Conservation (phyloP, 352 stramenopile genomes). For the Phytophthora ramorum region DNA sequence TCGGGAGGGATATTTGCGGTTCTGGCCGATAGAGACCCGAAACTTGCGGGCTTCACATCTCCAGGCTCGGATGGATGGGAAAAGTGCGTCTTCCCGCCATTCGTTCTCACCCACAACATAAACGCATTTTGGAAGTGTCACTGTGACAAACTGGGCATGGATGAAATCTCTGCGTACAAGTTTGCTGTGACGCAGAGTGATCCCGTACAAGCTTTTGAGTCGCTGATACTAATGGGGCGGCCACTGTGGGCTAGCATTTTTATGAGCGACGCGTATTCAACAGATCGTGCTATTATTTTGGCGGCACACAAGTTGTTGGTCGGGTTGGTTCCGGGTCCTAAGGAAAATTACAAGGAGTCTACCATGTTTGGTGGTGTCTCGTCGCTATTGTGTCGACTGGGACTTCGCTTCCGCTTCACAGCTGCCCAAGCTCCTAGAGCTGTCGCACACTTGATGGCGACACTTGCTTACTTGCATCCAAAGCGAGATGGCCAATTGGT, state of each 20-base stretch:
- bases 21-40: not conserved
- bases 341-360: not conserved
- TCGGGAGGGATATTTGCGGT: not conserved
- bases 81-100: not conserved
- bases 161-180: not conserved
- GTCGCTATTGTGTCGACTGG: slow-evolving; percentile 1
- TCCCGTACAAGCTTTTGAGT: not conserved
- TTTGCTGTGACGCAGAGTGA: not conserved
- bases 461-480: not conserved
- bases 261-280: too few relatives aligned
- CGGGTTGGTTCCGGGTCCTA: not conserved
- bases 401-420: not conserved
- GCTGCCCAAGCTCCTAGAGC: not conserved
- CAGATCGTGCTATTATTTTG: too few relatives aligned
- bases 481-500: not conserved
- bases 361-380: slow-evolving; percentile 5
- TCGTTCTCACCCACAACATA: slow-evolving; percentile 1
- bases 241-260: not conserved
- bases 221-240: not conserved
- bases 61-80: not conserved
- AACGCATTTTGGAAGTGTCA: not conserved
- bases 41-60: not conserved
- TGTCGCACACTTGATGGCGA: not conserved
- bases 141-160: not conserved
- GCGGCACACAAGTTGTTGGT: not conserved